Percentiles rank a stretch among this genome's conserved stretches.
Evolutionary conservation across 768 basidiomycete genomes (phyloP).

Genomic region (Clathrus columnatus): DNA sequence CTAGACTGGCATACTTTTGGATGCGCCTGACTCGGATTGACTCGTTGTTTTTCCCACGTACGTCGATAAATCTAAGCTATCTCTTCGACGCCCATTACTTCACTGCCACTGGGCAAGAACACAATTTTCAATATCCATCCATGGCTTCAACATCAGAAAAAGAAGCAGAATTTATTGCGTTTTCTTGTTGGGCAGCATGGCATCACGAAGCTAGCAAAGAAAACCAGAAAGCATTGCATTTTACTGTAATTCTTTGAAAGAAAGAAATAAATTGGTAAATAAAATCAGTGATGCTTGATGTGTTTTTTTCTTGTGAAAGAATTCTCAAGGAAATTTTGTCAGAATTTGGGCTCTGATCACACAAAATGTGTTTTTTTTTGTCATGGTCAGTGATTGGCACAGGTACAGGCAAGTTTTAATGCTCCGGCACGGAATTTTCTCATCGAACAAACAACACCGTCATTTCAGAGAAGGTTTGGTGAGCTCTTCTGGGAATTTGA

Average conservation of each 20-base stretch:
- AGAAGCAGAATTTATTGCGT: background rate
- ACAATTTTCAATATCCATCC: too few species aligned
- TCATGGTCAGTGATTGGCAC: background rate
- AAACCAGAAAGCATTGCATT: background rate
- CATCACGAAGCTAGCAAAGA: background rate
- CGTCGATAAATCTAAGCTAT: too few species aligned
- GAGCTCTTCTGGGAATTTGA: background rate
- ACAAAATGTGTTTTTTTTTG: background rate
- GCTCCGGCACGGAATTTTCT: background rate
- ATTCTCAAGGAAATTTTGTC: background rate
- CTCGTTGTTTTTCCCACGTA: too few species aligned
- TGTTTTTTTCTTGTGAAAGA: background rate
- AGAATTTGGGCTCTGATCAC: background rate
- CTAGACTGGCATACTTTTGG: too few species aligned
- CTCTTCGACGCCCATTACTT: too few species aligned
- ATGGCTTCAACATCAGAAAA: background rate
- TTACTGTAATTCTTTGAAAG: too few species aligned
- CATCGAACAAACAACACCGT: background rate
- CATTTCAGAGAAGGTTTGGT: background rate
- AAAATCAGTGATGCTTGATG: too few species aligned
- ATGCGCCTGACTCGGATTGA: too few species aligned
- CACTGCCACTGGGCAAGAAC: too few species aligned
- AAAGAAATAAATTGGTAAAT: too few species aligned
- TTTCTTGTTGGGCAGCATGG: background rate
- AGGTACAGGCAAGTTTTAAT: too few species aligned